A percentile compares a stretch with the other conserved stretches of the same genome.
Evolutionary conservation across 2,329 filamentous ascomycete species (phyloP).

Genomic region (Pseudonectria foliicola): DNA sequence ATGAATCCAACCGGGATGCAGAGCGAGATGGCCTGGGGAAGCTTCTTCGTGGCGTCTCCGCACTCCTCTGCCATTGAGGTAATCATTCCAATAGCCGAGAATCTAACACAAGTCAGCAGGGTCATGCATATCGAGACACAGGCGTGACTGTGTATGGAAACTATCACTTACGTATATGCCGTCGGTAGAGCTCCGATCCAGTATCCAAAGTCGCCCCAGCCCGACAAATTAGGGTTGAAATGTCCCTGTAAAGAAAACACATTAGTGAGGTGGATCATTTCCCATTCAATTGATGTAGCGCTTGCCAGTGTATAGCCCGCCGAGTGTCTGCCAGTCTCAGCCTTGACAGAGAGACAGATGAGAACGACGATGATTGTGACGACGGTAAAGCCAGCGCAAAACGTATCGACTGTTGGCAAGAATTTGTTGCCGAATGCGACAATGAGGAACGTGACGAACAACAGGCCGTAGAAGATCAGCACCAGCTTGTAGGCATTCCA

Average conservation of each 20-base stretch:
- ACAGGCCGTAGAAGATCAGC: constrained; percentile 63
- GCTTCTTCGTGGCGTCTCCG: constrained; percentile 50
- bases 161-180: constrained; percentile 23
- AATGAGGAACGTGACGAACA: constrained; percentile 53
- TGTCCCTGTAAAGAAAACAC: constrained; percentile 53
- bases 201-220: constrained; percentile 60
- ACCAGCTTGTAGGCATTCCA: constrained; percentile 64
- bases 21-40: constrained; percentile 59
- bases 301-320: constrained; percentile 27
- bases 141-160: too few species aligned
- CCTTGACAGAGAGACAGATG: constrained; percentile 59
- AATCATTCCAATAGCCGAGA: constrained; percentile 44
- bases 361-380: constrained; percentile 62
- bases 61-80: constrained; percentile 53
- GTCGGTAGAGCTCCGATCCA: constrained; percentile 43
- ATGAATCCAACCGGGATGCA: constrained; percentile 58
- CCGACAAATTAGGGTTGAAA: constrained; percentile 60
- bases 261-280: neutral
- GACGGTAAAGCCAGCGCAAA: constrained; percentile 65
- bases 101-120: constrained; percentile 2
- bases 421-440: constrained; percentile 54
- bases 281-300: neutral
- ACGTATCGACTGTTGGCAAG: constrained; percentile 60
- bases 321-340: constrained; percentile 52
- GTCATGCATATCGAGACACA: too few species aligned